Evolutionary conservation across 306 rosid species (phyloP), one percentile per base, ranked within the genome.

Genomic region (Crataegus laevigata): DNA sequence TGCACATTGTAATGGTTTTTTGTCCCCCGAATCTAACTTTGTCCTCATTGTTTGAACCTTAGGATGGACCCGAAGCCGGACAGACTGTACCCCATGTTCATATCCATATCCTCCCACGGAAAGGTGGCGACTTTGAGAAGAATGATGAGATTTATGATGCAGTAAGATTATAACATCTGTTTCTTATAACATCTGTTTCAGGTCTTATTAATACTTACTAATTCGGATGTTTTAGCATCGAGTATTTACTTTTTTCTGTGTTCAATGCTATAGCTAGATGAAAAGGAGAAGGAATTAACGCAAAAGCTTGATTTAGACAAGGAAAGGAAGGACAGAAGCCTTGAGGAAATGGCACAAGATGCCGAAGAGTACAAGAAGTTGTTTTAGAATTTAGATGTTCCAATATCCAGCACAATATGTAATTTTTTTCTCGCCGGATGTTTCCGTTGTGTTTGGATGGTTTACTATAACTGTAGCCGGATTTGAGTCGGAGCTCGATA

Each of bases 11-110:
- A 61, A 58, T 76, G 55, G 36, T 43, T 55, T 26, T 18, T 43
- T 66, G 45, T 22, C 69, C 64, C 63, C 36, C 10, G 24, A 72
- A 76, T 75, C 77, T 66, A 45, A 78, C 25, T 71, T 55, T 47
- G 22, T 81, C 43, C 45, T 79, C 59, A 38, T 80, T 66, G 26
- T 89, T 78, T 42, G 69, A 68, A 74, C 75, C 70, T 72, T 73
- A 94, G 98, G 96, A 94, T 74, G 99, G 97, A 1, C 99, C 96
- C 25, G 89, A 92, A 80, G 96, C 97, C 24, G 99, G 98, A 71
- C 97, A 91, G 84, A 80, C 86, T 0, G 99, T 94, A 61, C 93
- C 97, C 69, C 99, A 94, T 85, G 96, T 94, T 79, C 99, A 94
- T 79, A 85, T 94, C 67, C 99, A 94, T 69, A 80, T 94, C 30